Percentiles rank a stretch among this genome's conserved stretches.
phyloP scores from a whole-genome alignment of 495 filamentous ascomycete genomes.

The Podospora pseudocomata region DNA sequence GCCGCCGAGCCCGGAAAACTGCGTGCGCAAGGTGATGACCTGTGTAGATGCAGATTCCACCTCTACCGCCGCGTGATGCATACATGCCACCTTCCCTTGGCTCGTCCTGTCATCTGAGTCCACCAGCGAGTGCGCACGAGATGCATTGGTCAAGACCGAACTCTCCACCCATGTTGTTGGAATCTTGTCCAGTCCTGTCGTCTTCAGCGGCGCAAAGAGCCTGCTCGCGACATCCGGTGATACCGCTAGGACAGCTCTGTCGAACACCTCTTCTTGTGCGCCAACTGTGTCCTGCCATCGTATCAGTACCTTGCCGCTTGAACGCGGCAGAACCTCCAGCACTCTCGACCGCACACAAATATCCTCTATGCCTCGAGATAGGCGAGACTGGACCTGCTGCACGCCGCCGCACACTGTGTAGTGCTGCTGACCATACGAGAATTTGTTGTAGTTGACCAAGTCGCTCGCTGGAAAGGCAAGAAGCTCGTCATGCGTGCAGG shows the following conservation, averaged over 20 bases:
- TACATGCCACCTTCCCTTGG: constrained; percentile 5
- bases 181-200: constrained; percentile 34
- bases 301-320: neutral
- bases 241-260: constrained; percentile 46
- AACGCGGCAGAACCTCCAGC: neutral
- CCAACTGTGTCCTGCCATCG: neutral
- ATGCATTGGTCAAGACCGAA: constrained; percentile 17
- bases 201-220: constrained; percentile 43
- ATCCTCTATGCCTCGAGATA: constrained; percentile 32
- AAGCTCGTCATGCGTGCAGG: constrained; percentile 50
- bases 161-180: constrained; percentile 44
- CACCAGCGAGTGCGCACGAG: constrained; percentile 1
- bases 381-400: constrained; percentile 40
- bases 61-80: neutral
- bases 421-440: constrained; percentile 45
- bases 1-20: constrained; percentile 1
- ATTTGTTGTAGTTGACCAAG: constrained; percentile 44
- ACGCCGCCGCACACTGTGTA: constrained; percentile 50
- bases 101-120: neutral
- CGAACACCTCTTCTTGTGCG: constrained; percentile 31
- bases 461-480: constrained; percentile 51
- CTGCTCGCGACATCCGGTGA: constrained; percentile 40
- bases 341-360: constrained; percentile 10
- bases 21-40: constrained; percentile 32
- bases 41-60: constrained; percentile 19